Evolutionary conservation across 2,329 filamentous ascomycete species (phyloP), one percentile per base, ranked within the genome.

Genomic region (Xylariaceae sp.): DNA sequence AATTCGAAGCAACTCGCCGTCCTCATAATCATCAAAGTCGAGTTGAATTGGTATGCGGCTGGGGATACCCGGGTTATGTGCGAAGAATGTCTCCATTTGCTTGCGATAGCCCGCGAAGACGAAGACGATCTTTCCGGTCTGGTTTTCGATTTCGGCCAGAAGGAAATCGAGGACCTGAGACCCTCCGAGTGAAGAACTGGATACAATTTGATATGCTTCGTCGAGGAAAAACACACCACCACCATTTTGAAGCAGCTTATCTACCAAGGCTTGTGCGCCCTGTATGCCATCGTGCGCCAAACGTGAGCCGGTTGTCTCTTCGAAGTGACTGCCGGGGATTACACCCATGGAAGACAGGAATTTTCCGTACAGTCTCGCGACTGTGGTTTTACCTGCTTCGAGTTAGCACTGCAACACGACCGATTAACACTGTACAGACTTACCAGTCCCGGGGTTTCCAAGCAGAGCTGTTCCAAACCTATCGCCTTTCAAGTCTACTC

Each of bases 151-250:
- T 65, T 92, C 88, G 0, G 87, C 79, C 0, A 93, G 79, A 0
- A 93, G 75, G 61, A 81, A 89, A 62, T 93, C 88, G 0, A 93
- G 75, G 0, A 91, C 87, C 0, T 80, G 79, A n/a, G 49, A 51
- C 11, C 49, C 49, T 30, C 49, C 49, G n/a, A 35, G 15, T 51
- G 49, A 51, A 13, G 49, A 51, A 15, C 49, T 0, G 73, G 82
- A 83, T 0, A 84, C 79, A 0, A 93, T 76, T 63, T 92, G 88
- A 66, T 93, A 92, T 0, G 89, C 88, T 70, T 93, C 89, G 61
- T 93, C 89, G 18, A 93, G 87, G 67, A 93, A 92, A 1, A 90
- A 67, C 0, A 86, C 86, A 0, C 89, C 89, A 0, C 88, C 89
- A 0, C 82, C 85, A 4, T 0, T 73, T 23, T 55, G 23, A 10